These are phyloP conservation scores for Rhynchospora tenuis DNA, from an alignment of 176 grass and related monocot species.

Conservation along the genomic window DNA sequence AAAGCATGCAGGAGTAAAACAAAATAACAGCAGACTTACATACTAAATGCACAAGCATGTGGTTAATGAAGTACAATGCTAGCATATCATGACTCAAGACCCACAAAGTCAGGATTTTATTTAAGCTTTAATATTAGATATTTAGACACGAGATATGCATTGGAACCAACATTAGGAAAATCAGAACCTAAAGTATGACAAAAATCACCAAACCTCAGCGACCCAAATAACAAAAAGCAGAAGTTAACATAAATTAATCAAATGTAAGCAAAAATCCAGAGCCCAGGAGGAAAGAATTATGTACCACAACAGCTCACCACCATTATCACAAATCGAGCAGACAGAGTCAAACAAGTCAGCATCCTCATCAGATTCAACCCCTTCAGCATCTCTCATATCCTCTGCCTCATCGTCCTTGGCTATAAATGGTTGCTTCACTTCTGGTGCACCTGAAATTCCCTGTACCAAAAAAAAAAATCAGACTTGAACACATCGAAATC, in stretches of 20 bases:
- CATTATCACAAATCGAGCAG: conserved; percentile 65
- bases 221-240: not conserved
- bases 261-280: not conserved
- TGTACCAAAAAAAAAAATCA: conserved; percentile 26
- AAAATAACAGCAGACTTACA: not conserved
- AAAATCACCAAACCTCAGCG: not conserved
- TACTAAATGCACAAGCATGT: not conserved
- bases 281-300: not conserved
- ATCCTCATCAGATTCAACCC: conserved; percentile 64
- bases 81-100: not conserved
- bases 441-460: conserved; percentile 12
- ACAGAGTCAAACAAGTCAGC: conserved; percentile 43
- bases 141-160: not conserved
- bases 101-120: not conserved
- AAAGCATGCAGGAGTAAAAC: not conserved
- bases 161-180: not conserved
- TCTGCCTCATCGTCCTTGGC: conserved; percentile 48
- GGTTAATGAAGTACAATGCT: not conserved
- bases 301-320: conserved; percentile 57
- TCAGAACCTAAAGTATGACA: not conserved
- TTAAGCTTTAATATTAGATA: not conserved
- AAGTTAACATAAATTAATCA: not conserved
- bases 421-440: conserved; percentile 35
- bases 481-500: not conserved
- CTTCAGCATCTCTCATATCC: conserved; percentile 25